These are phyloP conservation scores for Aciculoconidium aculeatum DNA, from an alignment of 805 yeast genomes.

Conservation along the genomic window DNA sequence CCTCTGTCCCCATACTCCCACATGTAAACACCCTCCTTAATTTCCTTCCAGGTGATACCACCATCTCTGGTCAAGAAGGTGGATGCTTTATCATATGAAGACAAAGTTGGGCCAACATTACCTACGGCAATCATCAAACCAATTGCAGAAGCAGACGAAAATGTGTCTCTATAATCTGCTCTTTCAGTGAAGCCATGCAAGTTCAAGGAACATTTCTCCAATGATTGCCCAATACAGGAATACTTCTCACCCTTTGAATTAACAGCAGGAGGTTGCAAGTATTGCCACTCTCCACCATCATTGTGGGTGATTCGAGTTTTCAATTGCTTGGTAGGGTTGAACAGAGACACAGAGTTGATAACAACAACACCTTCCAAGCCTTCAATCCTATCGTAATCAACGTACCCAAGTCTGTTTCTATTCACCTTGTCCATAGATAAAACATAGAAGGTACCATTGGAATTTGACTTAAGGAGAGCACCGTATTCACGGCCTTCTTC, in stretches of 20 bases:
- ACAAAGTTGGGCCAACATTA: slow-evolving; percentile 67
- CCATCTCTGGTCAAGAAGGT: slow-evolving; percentile 87
- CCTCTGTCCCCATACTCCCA: slow-evolving; percentile 99
- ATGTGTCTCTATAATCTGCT: slow-evolving; percentile 75
- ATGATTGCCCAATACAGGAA: slow-evolving; percentile 43
- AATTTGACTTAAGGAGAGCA: slow-evolving; percentile 77
- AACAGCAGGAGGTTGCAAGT: slow-evolving; percentile 58
- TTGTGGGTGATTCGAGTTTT: slow-evolving; percentile 76
- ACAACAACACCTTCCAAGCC: slow-evolving; percentile 81
- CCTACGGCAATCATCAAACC: slow-evolving; percentile 94
- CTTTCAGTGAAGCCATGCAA: slow-evolving; percentile 90
- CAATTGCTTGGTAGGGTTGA: slow-evolving; percentile 46
- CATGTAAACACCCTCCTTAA: slow-evolving; percentile 66
- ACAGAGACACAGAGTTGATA: slow-evolving; percentile 57
- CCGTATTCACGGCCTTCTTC: slow-evolving; percentile 59
- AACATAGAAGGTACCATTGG: slow-evolving; percentile 84
- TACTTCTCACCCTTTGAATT: slow-evolving; percentile 58
- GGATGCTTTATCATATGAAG: slow-evolving; percentile 45
- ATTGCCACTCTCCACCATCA: slow-evolving; percentile 88
- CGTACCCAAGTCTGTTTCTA: slow-evolving; percentile 66
- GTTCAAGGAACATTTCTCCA: slow-evolving; percentile 70
- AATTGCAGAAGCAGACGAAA: slow-evolving; percentile 80
- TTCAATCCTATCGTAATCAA: slow-evolving; percentile 81
- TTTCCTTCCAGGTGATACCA: slow-evolving; percentile 82
- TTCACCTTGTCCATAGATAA: slow-evolving; percentile 65